Base-by-base conservation (phyloP, 208 protist species). In the Acanthamoeba royreba region DNA sequence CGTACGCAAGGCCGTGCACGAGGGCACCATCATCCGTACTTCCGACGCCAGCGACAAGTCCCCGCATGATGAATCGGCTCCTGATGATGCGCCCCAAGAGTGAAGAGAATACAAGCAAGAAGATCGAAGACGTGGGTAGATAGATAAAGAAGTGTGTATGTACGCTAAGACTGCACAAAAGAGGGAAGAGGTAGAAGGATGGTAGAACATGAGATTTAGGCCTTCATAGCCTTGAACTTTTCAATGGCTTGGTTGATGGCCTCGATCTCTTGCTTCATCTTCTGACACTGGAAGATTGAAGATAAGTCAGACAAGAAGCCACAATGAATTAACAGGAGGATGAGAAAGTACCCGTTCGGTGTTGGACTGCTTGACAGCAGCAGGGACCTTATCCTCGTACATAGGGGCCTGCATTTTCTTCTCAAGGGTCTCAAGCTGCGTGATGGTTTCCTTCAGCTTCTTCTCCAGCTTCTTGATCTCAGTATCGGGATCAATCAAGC, bases 401-500 rank as follows among this genome's bases (percentile, higher is more conserved):
- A 43, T 19, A 31, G 92, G 74, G 2, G 31, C 74, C 45, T 94
- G 49, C 72, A 77, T 94, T 49, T 72, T 85, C 52, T 63, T 77
- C 35, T 79, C 53, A 17, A 94, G 31, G 4, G 1, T 45, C 31
- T 81, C 63, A 19, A 91, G 85, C 46, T 85, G 61, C 35, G 33
- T 25, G 8, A 17, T 61, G 2, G 63, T 66, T 46, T 85, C 47
- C 2, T n/a, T 38, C n/a, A 94, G 46, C 31, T 94, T 94, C 77
- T 94, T 94, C 42, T 94, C 52, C 72, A 94, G 77, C 79, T 94
- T 94, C 43, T 69, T 77, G 42, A 94, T 31, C 43, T 94, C 92
- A 31, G 31, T 47, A n/a, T 89, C 92, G 72, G 58, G 46, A n/a
- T 94, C 92, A 40, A 94, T 49, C 53, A 94, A n/a, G n/a, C 72